Conservation (phyloP, 495 filamentous ascomycete species). For the Talaromyces nanjingensis region DNA sequence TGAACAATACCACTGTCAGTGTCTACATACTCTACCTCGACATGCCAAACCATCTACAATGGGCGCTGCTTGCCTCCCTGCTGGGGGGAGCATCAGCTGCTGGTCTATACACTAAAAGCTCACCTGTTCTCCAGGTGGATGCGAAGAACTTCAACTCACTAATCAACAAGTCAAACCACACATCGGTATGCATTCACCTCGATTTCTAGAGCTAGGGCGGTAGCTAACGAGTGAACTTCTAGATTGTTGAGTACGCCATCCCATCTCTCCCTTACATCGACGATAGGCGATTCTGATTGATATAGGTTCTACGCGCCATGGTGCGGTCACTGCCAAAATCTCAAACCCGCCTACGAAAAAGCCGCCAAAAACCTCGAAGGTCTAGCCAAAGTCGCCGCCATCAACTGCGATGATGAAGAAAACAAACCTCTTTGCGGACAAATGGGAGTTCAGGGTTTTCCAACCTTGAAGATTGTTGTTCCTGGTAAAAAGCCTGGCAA, state of each 20-base stretch:
- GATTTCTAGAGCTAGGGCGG: neutral
- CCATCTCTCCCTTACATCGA: conserved; percentile 7
- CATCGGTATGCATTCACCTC: conserved; percentile 57
- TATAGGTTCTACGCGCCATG: conserved; percentile 86
- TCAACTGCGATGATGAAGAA: conserved; percentile 91
- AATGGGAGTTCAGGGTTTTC: conserved; percentile 93
- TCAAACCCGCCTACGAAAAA: conserved; percentile 94
- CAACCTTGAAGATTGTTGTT: conserved; percentile 88
- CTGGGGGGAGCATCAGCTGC: conserved; percentile 59
- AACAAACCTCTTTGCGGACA: conserved; percentile 85
- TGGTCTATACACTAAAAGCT: conserved; percentile 77
- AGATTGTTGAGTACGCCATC: conserved; percentile 62
- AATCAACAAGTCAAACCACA: conserved; percentile 83
- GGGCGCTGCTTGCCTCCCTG: conserved; percentile 39
- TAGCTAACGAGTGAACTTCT: conserved; percentile 17
- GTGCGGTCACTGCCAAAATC: conserved; percentile 95
- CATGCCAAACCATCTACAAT: conserved; percentile 17
- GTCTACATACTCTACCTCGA: conserved; percentile 11
- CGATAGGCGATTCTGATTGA: conserved; percentile 15
- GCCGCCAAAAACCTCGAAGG: conserved; percentile 82
- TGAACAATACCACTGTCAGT: neutral
- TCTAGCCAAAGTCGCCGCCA: conserved; percentile 85
- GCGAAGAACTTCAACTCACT: conserved; percentile 76
- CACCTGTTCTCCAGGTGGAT: conserved; percentile 80
- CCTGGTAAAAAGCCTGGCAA: conserved; percentile 77